Percentiles rank a stretch among this genome's conserved stretches.
Evolutionary conservation across 1,284 basidiomycete genomes (phyloP).

Genomic region (Spongispora temasekensis): DNA sequence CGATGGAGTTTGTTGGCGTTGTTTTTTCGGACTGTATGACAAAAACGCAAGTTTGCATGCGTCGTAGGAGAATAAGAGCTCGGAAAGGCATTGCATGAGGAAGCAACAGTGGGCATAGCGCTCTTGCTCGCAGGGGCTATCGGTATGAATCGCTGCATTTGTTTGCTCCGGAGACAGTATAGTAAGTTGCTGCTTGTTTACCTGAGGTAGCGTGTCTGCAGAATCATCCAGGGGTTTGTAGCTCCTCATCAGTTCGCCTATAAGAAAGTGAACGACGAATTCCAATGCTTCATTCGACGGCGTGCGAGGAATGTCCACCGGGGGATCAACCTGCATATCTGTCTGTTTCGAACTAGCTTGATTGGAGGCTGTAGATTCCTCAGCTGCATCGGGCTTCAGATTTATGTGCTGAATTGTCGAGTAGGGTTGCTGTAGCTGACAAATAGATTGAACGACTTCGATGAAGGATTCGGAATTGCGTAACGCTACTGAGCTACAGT

Average conservation of each 20-base stretch:
- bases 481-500: slow-evolving; percentile 79
- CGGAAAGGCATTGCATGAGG: slow-evolving; percentile 90
- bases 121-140: slow-evolving; percentile 35
- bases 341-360: slow-evolving; percentile 29
- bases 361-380: slow-evolving; percentile 23
- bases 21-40: slow-evolving; percentile 73
- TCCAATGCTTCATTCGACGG: slow-evolving; percentile 57
- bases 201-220: slow-evolving; percentile 11
- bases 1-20: slow-evolving; percentile 54
- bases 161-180: slow-evolving; percentile 17
- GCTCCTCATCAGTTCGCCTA: slow-evolving; percentile 69
- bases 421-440: slow-evolving; percentile 71
- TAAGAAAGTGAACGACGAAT: slow-evolving; percentile 68
- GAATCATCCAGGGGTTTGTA: slow-evolving; percentile 43
- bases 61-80: slow-evolving; percentile 92
- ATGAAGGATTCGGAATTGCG: slow-evolving; percentile 84
- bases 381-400: slow-evolving; percentile 47
- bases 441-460: slow-evolving; percentile 68
- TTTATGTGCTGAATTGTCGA: slow-evolving; percentile 64
- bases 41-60: slow-evolving; percentile 88
- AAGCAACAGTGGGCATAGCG: slow-evolving; percentile 76
- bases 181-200: slow-evolving; percentile 17
- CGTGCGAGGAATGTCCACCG: slow-evolving; percentile 28
- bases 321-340: slow-evolving; percentile 74
- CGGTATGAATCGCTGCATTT: slow-evolving; percentile 11